Conservation (phyloP, 306 rosid genomes). For the Castanopsis chinensis region DNA sequence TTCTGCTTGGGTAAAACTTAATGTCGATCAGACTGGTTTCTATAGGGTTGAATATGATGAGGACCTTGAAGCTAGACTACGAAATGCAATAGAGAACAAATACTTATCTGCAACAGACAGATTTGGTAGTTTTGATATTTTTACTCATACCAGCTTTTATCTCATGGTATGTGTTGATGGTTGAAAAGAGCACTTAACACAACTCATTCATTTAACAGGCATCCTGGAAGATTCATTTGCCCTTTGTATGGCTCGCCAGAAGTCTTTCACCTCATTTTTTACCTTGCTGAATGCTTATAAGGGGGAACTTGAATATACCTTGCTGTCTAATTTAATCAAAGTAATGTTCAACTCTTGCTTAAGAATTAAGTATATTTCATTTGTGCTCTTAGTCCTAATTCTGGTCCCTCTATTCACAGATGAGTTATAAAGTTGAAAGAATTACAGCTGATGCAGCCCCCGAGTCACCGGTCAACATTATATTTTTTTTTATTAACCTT, state of each 20-base stretch:
- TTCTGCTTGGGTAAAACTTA: constrained; percentile 69
- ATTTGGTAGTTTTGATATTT: constrained; percentile 57
- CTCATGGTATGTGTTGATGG: not conserved
- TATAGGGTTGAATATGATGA: constrained; percentile 90
- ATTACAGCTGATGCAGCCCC: constrained; percentile 82
- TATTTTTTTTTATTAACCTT: constrained; percentile 54
- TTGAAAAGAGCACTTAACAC: constrained; percentile 14
- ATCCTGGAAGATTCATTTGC: constrained; percentile 85
- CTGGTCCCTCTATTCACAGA: constrained; percentile 41
- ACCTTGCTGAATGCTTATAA: constrained; percentile 77
- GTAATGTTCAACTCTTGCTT: constrained; percentile 43
- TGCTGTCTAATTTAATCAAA: constrained; percentile 70
- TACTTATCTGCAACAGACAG: constrained; percentile 74
- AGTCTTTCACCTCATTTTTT: constrained; percentile 64
- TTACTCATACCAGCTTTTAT: not conserved
- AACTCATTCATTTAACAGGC: constrained; percentile 50
- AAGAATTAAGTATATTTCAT: constrained; percentile 4
- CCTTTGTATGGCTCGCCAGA: constrained; percentile 73
- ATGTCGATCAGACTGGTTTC: constrained; percentile 92
- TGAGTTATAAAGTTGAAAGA: constrained; percentile 49
- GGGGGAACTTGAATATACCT: constrained; percentile 78
- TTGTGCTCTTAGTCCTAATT: constrained; percentile 25
- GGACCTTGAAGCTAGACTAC: constrained; percentile 61
- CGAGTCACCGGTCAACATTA: constrained; percentile 44
- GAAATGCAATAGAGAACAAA: constrained; percentile 67